Percentiles rank a stretch among this genome's conserved stretches.
Evolutionary conservation across 2,329 filamentous ascomycete species (phyloP).

Genomic region (Diplodia seriata): DNA sequence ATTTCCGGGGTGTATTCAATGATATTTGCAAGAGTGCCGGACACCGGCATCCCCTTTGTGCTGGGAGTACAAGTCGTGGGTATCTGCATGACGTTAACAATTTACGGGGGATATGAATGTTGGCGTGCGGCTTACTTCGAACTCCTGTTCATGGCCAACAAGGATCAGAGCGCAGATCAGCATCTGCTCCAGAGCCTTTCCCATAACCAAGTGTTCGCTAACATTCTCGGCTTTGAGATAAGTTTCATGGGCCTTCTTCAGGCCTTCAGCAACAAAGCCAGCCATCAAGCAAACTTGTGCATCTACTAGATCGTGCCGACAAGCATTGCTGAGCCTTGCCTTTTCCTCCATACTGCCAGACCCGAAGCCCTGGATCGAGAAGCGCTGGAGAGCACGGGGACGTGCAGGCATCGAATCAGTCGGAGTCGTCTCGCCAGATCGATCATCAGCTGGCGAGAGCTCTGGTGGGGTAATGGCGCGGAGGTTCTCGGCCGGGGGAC

Average conservation of each 20-base stretch:
- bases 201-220: slow-evolving; percentile 97
- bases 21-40: slow-evolving; percentile 15
- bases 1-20: slow-evolving; percentile 25
- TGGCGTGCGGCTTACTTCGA: slow-evolving; percentile 61
- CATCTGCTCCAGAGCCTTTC: slow-evolving; percentile 89
- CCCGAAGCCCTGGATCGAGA: slow-evolving; percentile 70
- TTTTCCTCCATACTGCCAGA: slow-evolving; percentile 72
- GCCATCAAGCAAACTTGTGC: slow-evolving; percentile 72
- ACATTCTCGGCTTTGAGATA: slow-evolving; percentile 77
- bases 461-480: slow-evolving; percentile 56
- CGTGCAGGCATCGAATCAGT: slow-evolving; percentile 39
- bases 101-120: neutral
- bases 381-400: slow-evolving; percentile 64
- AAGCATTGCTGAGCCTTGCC: slow-evolving; percentile 79
- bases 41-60: slow-evolving; percentile 26
- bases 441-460: slow-evolving; percentile 38
- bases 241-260: slow-evolving; percentile 82
- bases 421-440: slow-evolving; percentile 29
- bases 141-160: slow-evolving; percentile 83
- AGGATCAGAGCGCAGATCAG: slow-evolving; percentile 82
- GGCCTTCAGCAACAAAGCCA: slow-evolving; percentile 86
- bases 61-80: slow-evolving; percentile 20
- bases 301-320: slow-evolving; percentile 82
- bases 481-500: slow-evolving; percentile 32
- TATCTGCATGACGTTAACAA: slow-evolving; percentile 15